Evolutionary conservation across 2,329 filamentous ascomycete species (phyloP).

Genomic region (Clarireedia hainanense): DNA sequence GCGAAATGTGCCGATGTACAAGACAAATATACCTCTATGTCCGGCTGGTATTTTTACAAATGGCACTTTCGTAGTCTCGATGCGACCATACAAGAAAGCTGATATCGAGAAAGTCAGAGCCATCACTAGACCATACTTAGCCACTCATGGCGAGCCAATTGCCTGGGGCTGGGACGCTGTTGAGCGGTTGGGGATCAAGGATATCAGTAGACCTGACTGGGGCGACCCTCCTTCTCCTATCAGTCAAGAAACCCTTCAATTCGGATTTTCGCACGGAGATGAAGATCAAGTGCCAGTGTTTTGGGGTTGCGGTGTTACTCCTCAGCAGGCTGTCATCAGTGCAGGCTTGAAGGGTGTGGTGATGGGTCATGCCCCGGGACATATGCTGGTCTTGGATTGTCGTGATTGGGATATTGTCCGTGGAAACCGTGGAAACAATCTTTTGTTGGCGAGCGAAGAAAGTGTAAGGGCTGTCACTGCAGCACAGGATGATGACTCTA

Average conservation of each 20-base stretch:
- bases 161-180: conserved; percentile 57
- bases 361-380: conserved; percentile 53
- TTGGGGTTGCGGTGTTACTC: conserved; percentile 60
- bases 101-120: conserved; percentile 45
- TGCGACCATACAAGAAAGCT: conserved; percentile 46
- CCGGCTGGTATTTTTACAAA: conserved; percentile 50
- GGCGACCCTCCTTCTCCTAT: conserved; percentile 40
- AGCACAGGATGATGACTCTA: background rate
- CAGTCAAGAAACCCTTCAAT: conserved; percentile 27
- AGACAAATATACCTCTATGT: conserved; percentile 46
- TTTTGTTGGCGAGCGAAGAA: background rate
- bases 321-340: conserved; percentile 54
- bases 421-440: background rate
- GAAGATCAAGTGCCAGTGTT: conserved; percentile 45
- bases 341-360: conserved; percentile 45
- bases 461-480: background rate
- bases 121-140: conserved; percentile 46
- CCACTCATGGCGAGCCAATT: conserved; percentile 56
- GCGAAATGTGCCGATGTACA: conserved; percentile 54
- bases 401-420: conserved; percentile 17
- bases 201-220: conserved; percentile 48
- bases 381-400: conserved; percentile 53
- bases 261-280: background rate
- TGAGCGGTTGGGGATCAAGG: conserved; percentile 42
- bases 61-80: conserved; percentile 51